Evolutionary conservation across 805 yeast species (phyloP), one percentile per base, ranked within the genome.

Genomic region (Metschnikowia peoriensis): DNA sequence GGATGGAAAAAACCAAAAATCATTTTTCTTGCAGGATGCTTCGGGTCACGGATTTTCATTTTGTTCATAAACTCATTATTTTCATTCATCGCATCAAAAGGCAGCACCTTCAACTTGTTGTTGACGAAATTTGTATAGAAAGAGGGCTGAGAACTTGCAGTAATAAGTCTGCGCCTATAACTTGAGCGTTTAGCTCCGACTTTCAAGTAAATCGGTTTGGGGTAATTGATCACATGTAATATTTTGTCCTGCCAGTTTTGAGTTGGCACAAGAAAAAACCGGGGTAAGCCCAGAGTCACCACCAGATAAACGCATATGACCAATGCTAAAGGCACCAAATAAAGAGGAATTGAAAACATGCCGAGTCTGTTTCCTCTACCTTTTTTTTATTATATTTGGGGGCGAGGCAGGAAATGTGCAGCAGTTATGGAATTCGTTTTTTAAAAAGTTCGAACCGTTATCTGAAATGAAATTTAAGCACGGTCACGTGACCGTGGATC

Each of bases 1-100:
- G 99, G 99, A 70, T 94, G 99, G 73, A 94, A 91, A 63, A 88
- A 92, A 6, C 98, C 99, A 65, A 75, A 86, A 10, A 89, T 67
- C 9, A 76, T 59, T 40, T 63, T 66, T 28, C 88, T 64, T 14
- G 58, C 52, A 1, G 71, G 66, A 59, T 77, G 81, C 2, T 63
- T 56, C 2, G 67, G 66, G 47, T 65, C 71, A 38, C 77, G 61
- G 8, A 67, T 64, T 44, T 56, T 59, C 71, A 68, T 66, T 15
- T 54, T 59, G 7, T 58, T 56, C 44, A 66, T 46, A 56, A 72
- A 72, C 28, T 39, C 50, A 39, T 58, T 52, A 28, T 61, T 54
- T 14, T 61, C 57, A 47, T 61, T 60, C 4, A 55, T 52, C 16
- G 54, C 28, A 52, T 75, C 79, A 8, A 46, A 60, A 1, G 71